These are phyloP conservation scores for Sechiopsis laciniata DNA, from an alignment of 306 rosid species.

Conservation along the genomic window DNA sequence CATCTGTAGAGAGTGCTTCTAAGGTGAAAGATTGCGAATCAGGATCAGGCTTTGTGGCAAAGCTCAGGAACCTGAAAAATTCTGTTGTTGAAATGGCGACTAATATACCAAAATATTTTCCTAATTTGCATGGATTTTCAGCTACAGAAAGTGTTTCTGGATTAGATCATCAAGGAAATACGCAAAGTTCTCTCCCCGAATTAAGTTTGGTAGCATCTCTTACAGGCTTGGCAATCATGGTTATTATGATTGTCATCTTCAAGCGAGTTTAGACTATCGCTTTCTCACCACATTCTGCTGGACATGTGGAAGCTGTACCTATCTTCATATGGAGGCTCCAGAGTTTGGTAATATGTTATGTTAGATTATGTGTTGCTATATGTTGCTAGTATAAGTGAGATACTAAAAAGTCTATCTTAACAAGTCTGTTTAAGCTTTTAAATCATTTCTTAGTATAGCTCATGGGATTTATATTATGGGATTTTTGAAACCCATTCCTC, in stretches of 20 bases:
- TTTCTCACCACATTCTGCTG: neutral
- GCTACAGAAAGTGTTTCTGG: slow-evolving; percentile 25
- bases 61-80: slow-evolving; percentile 37
- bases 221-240: slow-evolving; percentile 59
- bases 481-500: neutral
- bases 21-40: slow-evolving; percentile 1
- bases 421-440: neutral
- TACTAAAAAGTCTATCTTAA: neutral
- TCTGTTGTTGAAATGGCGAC: slow-evolving; percentile 39
- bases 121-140: slow-evolving; percentile 40
- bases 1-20: slow-evolving; percentile 26
- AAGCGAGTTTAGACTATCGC: slow-evolving; percentile 46
- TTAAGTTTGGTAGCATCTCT: slow-evolving; percentile 30
- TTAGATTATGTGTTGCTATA: neutral
- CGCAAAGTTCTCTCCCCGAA: slow-evolving; percentile 13
- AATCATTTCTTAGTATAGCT: neutral
- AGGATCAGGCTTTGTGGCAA: slow-evolving; percentile 9
- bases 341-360: neutral
- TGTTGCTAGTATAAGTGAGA: neutral
- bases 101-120: slow-evolving; percentile 34
- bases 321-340: neutral
- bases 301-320: neutral
- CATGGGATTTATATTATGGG: neutral
- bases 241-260: slow-evolving; percentile 52
- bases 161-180: slow-evolving; percentile 27